Evolutionary conservation across 2,329 filamentous ascomycete species (phyloP), one percentile per base, ranked within the genome.

Genomic region (Epichloe sp.): DNA sequence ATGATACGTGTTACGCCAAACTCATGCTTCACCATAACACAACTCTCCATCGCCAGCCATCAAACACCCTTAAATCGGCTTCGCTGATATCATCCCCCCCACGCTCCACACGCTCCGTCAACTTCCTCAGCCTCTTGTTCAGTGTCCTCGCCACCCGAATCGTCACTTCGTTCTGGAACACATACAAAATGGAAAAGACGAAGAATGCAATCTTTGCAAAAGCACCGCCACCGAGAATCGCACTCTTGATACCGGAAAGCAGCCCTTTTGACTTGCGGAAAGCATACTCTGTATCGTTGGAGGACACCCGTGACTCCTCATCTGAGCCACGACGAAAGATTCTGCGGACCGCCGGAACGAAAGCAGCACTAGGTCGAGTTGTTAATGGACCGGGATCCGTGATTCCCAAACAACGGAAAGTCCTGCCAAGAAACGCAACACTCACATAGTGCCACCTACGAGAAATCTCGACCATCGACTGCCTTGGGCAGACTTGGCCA

Each of bases 161-260:
- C 49, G 74, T 69, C 19, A 81, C 77, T 61, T 81, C 78, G 59
- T 77, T 79, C 58, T 74, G 71, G 55, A 81, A 81, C 12, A 80
- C 71, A 60, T 78, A 80, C 40, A 80, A 64, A 19, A 78, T 73
- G 2, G 76, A 73, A 55, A 80, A 74, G 3, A 80, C 75, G 35
- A 80, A 72, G 55, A 77, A 72, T 8, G 73, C 73, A 10, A 79
- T 54, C 37, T 71, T 71, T 1, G 76, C 76, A 26, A 78, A 60
- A 2, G 68, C 60, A 14, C 71, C 71, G 14, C 66, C 68, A 4
- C 74, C 70, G 10, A 69, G 63, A 1, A 76, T 60, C 6, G 69
- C 67, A 44, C 67, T 62, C 50, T 73, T 66, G 58, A 80, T 76
- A 48, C 76, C 71, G 3, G 68, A 57, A 31, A 80, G 63, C 4